Base-by-base conservation (phyloP, 805 yeast species). In the Kluyveromyces dobzhanskii region DNA sequence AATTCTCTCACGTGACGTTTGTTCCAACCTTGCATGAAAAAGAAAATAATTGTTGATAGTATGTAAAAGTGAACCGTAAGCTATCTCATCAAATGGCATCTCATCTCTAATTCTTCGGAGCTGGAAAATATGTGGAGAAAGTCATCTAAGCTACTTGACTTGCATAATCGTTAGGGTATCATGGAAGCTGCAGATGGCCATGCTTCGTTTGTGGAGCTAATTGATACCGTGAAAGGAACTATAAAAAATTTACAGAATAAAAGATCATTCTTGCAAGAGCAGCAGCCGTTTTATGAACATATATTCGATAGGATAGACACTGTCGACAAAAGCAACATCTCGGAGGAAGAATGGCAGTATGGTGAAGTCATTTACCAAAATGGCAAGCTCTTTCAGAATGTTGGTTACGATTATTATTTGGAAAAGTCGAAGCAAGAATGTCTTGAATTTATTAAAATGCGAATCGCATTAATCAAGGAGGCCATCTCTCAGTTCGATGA, bases 401-500 rank as follows among this genome's bases (percentile, higher is more conserved):
- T 61, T 9, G 65, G 65, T 3, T 53, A 55, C 32, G 65, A 61
- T 19, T 57, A 56, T 32, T 61, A 47, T 41, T 47, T 59, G 12
- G 58, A 58, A 35, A 58, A 54, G 32, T 39, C 43, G 2, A 38
- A 30, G 18, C 47, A 42, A 4, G 59, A 57, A 32, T 50, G 51
- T 10, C 30, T 52, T 10, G 43, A 36, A 3, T 58, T 53, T 45
- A 46, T 56, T 14, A 41, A 51, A 14, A 51, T 49, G 24, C 50
- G 56, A 41, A 35, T 55, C 16, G 29, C 23, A 10, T 38, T 57
- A 5, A 56, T 71, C 17, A 53, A 54, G 2, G 57, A 57, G n/a
- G 70, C 74, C 1, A 59, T 71, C 3, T 47, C 44, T 8, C 70
- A 70, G 40, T 65, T 74, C 36, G 53, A 58, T 5, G 35, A 21